phyloP scores from a whole-genome alignment of 2,329 filamentous ascomycete genomes.

The Cladophialophora psammophila region DNA sequence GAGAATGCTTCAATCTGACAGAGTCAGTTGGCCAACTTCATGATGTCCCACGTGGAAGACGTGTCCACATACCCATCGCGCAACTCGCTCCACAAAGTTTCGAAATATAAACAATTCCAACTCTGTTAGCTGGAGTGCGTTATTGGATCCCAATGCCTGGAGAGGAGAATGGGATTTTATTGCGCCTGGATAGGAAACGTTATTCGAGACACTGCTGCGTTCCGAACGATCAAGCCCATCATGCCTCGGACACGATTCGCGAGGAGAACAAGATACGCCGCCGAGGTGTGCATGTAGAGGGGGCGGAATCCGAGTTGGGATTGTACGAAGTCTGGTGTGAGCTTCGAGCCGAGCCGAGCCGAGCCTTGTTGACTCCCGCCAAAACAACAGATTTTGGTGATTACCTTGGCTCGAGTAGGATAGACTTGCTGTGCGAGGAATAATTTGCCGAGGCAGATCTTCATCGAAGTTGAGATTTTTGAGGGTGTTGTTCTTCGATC shows the following conservation, averaged over 20 bases:
- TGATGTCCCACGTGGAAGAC: not conserved
- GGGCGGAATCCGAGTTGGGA: not conserved
- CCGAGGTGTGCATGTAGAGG: not conserved
- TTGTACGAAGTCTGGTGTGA: not conserved
- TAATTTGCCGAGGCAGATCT: not conserved
- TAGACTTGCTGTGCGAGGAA: not conserved
- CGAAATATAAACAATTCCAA: constrained; percentile 12
- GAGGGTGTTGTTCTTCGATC: not conserved
- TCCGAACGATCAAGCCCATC: not conserved
- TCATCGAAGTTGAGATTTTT: not conserved
- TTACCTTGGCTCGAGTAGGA: not conserved
- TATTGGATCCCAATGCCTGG: not conserved
- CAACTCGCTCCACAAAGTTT: constrained; percentile 12
- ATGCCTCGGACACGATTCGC: not conserved
- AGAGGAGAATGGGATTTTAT: not conserved
- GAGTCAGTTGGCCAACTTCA: not conserved
- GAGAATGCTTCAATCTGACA: constrained; percentile 20
- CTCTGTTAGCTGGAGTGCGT: constrained; percentile 5
- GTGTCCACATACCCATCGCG: constrained; percentile 5
- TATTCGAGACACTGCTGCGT: not conserved
- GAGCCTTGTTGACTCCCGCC: not conserved
- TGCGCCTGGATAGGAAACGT: not conserved
- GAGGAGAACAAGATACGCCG: not conserved
- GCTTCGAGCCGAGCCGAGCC: not conserved
- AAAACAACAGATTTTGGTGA: not conserved